A percentile compares a stretch with the other conserved stretches of the same genome.
phyloP scores from a whole-genome alignment of 805 yeast genomes.

The Candida nitratophila region DNA sequence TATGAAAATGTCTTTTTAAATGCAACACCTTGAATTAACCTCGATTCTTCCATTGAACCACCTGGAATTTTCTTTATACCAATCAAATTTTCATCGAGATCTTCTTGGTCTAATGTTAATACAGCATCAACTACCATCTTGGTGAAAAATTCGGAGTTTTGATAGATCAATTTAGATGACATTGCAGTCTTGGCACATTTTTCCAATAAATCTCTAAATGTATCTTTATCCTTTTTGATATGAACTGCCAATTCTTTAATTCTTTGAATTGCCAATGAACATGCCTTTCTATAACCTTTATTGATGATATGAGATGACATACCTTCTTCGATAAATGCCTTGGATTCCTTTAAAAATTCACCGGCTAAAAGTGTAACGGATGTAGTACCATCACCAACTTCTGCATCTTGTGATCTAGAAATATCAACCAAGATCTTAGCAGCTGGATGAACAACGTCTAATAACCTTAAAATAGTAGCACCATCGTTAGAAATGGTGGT shows the following conservation, averaged over 20 bases:
- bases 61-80: conserved; percentile 95
- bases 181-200: conserved; percentile 96
- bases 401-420: conserved; percentile 94
- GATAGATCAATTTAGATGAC: conserved; percentile 89
- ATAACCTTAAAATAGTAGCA: conserved; percentile 85
- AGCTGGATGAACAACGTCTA: conserved; percentile 98
- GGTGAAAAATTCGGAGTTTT: conserved; percentile 83
- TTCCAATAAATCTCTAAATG: conserved; percentile 70
- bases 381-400: conserved; percentile 98
- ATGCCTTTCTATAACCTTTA: conserved; percentile 83
- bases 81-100: conserved; percentile 81
- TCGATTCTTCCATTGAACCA: conserved; percentile 92
- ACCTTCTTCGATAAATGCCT: conserved; percentile 90
- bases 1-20: conserved; percentile 95
- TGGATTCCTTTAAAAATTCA: conserved; percentile 86
- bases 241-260: conserved; percentile 72
- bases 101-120: conserved; percentile 72
- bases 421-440: conserved; percentile 93
- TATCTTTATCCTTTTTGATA: conserved; percentile 39
- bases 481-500: conserved; percentile 98
- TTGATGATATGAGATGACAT: conserved; percentile 84
- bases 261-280: conserved; percentile 64
- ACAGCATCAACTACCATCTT: conserved; percentile 97
- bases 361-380: conserved; percentile 93
- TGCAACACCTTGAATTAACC: conserved; percentile 89